Base-by-base conservation (phyloP, 139 green algal species). In the Bryopsis sp. region DNA sequence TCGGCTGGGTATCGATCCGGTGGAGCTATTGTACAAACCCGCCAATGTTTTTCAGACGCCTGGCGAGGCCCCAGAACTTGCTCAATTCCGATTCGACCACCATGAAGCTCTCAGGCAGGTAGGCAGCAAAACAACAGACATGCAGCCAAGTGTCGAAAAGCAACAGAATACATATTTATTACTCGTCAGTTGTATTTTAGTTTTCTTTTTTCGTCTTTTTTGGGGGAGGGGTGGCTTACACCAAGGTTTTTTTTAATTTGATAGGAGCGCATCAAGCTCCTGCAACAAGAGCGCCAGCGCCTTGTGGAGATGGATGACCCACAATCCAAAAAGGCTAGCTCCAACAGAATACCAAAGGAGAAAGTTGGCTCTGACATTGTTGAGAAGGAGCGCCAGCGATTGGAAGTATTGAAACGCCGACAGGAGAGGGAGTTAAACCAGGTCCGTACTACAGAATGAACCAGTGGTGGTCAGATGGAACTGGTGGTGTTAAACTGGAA, bases 1-100 rank as follows among this genome's bases (percentile, higher is more conserved):
- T 50, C 66, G 81, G 0, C 61, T 93, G 19, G 90, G 90, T 29
- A 84, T 95, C 50, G 90, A 96, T 76, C 90, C 89, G 2, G 34
- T 79, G 22, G 79, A 88, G 39, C 82, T 95, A 35, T 68, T 78
- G 37, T 85, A 83, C 72, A 76, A 83, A 33, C 79, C 84, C n/a
- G 19, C 77, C 2, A 67, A 82, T 6, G 68, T 61, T 31, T 96
- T 89, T 70, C 54, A 79, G 63, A 71, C 75, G 6, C 58, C 70
- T 6, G 76, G 82, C 24, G 76, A 84, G 43, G 74, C 83, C 26
- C 32, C 47, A 0, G 82, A 90, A 24, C 74, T 94, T 33, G 78
- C 76, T 0, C 64, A 83, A 48, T 57, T 93, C 38, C 78, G 82
- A 7, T 92, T 82, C 67, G 75, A 89, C 5, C 78, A 88, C 47